Evolutionary conservation across 2,329 filamentous ascomycete species (phyloP), one percentile per base, ranked within the genome.

Genomic region (Byssothecium circinans): DNA sequence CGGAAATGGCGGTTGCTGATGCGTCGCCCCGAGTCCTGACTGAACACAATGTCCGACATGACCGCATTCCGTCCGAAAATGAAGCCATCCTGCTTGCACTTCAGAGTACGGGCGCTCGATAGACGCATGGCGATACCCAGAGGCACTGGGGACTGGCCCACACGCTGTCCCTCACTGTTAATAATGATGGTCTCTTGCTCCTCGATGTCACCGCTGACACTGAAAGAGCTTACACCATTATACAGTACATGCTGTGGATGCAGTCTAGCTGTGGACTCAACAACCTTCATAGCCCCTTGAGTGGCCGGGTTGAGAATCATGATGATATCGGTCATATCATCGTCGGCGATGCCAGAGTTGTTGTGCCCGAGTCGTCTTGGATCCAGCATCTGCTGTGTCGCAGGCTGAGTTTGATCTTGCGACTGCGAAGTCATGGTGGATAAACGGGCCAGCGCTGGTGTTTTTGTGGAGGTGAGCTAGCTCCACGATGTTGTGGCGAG

Each of bases 1-100:
- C 90, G 86, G 68, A 97, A 99, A 68, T 99, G 94, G n/a, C 88
- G 80, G 66, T 97, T 96, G 76, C 92, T 97, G 50, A 99, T 81
- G 35, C 88, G 82, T 67, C 83, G 87, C 43, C 82, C 76, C 0
- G 81, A 81, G 56, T 92, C 87, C 36, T 64, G 78, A 29, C 75
- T 70, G 39, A 89, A 83, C 48, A 85, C 72, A 42, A 89, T 77
- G 62, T 99, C 94, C 70, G 89, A 94, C 27, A 82, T 79, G 37
- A 69, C 60, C 0, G 72, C 58, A 62, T 94, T 92, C 45, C 94
- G 85, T 23, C 94, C 94, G 70, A 99, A 97, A 35, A 83, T 81
- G 71, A 95, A 97, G 30, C 94, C 94, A 42, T 82, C 74, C 2
- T 75, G 64, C 6, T 86, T 83, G 57, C 88, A 80, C 63, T 87